Conservation (phyloP, 2,329 filamentous ascomycete species). For the Aspergillus eucalypticola region DNA sequence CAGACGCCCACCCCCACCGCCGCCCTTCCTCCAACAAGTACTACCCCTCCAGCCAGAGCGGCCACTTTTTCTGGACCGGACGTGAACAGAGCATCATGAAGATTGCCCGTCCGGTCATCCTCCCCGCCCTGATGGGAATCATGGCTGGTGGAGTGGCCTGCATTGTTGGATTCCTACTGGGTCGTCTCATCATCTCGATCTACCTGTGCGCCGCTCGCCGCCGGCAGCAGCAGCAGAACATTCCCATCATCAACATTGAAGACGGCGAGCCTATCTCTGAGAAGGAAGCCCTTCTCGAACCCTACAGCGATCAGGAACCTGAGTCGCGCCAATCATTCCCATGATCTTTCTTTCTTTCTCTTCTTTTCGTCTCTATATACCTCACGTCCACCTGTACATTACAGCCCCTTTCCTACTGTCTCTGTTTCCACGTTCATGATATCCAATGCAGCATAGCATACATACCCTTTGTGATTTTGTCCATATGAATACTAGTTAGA, state of each 20-base stretch:
- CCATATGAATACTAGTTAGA: not conserved
- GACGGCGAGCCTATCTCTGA: slow-evolving; percentile 16
- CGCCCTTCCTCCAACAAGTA: not conserved
- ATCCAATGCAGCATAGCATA: slow-evolving; percentile 13
- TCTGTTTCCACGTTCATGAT: slow-evolving; percentile 1
- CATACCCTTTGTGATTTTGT: not conserved
- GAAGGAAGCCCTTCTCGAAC: slow-evolving; percentile 17
- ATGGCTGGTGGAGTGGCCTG: slow-evolving; percentile 40
- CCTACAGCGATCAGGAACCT: slow-evolving; percentile 6
- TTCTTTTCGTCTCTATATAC: not conserved
- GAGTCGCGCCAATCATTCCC: not conserved
- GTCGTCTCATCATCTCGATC: slow-evolving; percentile 19
- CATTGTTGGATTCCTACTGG: slow-evolving; percentile 41
- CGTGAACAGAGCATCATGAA: slow-evolving; percentile 27
- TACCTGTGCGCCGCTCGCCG: slow-evolving; percentile 11
- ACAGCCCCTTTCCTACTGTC: not conserved
- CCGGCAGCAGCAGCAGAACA: not conserved
- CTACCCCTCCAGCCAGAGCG: slow-evolving; percentile 18
- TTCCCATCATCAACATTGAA: not conserved
- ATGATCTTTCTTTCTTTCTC: not conserved
- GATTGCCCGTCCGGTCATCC: slow-evolving; percentile 37
- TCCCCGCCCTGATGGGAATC: slow-evolving; percentile 43
- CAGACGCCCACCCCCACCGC: not conserved
- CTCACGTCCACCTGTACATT: not conserved
- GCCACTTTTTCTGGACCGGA: slow-evolving; percentile 23